These are phyloP conservation scores for Penicillium sp. DNA, from an alignment of 2,329 filamentous ascomycete genomes.

Conservation along the genomic window DNA sequence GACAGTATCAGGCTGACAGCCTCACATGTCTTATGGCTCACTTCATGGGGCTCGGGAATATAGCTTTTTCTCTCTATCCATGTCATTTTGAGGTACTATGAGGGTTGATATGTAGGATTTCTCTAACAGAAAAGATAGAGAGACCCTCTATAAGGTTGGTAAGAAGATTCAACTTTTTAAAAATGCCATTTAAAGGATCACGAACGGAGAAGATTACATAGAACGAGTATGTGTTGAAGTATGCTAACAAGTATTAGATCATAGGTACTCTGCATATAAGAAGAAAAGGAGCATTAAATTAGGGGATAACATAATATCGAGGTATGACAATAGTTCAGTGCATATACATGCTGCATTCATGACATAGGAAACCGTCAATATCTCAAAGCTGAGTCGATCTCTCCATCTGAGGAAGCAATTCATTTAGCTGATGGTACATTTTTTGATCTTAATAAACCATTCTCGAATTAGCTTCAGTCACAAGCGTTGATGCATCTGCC, in stretches of 20 bases:
- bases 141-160: not conserved
- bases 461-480: not conserved
- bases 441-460: not conserved
- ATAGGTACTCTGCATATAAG: not conserved
- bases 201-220: not conserved
- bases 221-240: not conserved
- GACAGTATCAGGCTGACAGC: not conserved
- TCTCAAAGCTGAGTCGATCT: not conserved
- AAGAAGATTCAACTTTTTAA: not conserved
- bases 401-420: too few relatives aligned
- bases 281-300: not conserved
- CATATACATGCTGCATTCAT: not conserved
- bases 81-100: too few relatives aligned
- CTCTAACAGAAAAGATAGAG: not conserved
- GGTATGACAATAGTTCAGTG: not conserved
- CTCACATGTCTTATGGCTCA: not conserved
- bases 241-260: not conserved
- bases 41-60: too few relatives aligned
- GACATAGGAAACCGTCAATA: not conserved
- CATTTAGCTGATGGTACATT: not conserved
- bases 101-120: not conserved
- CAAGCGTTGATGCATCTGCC: not conserved
- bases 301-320: not conserved
- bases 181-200: not conserved
- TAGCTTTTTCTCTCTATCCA: not conserved